Evolutionary conservation across 495 filamentous ascomycete species (phyloP).

Genomic region (Evernia prunastri): DNA sequence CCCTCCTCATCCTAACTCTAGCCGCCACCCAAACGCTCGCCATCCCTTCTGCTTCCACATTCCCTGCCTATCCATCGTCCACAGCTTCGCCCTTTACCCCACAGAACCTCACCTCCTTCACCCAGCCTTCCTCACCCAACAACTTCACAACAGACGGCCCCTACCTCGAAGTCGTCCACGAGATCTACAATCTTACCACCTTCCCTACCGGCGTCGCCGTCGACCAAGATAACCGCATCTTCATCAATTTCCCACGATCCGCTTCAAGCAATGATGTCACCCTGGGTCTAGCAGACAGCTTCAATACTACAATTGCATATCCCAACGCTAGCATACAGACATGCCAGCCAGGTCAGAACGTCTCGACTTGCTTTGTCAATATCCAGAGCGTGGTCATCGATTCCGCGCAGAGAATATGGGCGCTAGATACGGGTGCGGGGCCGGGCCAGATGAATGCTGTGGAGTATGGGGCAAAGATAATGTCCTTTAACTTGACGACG

Average conservation of each 20-base stretch:
- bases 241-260: conserved; percentile 1
- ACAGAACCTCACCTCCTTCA: neutral
- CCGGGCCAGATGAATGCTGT: neutral
- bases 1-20: neutral
- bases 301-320: neutral
- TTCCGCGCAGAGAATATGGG: conserved; percentile 1
- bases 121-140: neutral
- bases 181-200: neutral
- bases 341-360: neutral
- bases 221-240: neutral
- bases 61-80: neutral
- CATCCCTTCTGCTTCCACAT: neutral
- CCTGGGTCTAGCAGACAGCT: conserved; percentile 1
- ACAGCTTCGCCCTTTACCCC: neutral
- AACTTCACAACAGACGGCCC: neutral
- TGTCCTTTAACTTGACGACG: conserved; percentile 6
- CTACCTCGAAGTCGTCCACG: neutral
- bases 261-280: neutral
- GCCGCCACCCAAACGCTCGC: neutral
- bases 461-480: neutral
- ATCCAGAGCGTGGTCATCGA: neutral
- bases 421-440: neutral
- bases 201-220: neutral
- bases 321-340: neutral
- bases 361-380: conserved; percentile 8